Evolutionary conservation across 257 asterid genomes (phyloP).

Genomic region (Petrea volubilis): DNA sequence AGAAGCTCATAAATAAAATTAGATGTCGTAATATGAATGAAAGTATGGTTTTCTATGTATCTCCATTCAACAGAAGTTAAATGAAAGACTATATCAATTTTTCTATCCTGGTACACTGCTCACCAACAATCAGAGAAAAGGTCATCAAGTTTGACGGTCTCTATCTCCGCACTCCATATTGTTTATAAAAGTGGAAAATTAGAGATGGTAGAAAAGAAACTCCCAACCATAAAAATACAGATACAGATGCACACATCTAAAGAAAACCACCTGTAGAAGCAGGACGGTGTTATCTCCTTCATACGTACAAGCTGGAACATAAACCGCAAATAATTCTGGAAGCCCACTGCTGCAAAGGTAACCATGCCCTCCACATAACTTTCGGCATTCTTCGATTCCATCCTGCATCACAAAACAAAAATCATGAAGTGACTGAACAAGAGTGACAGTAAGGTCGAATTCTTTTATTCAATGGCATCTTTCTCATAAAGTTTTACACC

Average conservation of each 20-base stretch:
- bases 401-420: conserved; percentile 51
- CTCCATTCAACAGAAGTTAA: neutral
- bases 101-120: conserved; percentile 1
- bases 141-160: conserved; percentile 11
- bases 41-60: neutral
- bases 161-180: neutral
- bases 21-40: neutral
- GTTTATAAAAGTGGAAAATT: neutral
- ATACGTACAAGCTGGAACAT: conserved; percentile 98
- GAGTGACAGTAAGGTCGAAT: neutral
- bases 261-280: conserved; percentile 69
- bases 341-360: conserved; percentile 97
- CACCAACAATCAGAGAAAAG: neutral
- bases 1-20: neutral
- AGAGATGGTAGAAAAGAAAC: neutral
- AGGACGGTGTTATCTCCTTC: conserved; percentile 95
- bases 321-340: conserved; percentile 96
- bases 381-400: conserved; percentile 97
- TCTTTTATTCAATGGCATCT: neutral
- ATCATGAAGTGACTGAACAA: conserved; percentile 5
- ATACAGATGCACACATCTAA: neutral
- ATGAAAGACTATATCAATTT: neutral
- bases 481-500: neutral
- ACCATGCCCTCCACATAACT: conserved; percentile 99
- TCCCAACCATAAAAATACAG: neutral